phyloP scores from a whole-genome alignment of 2,329 filamentous ascomycete species.

The Thielaviopsis cerberus region DNA sequence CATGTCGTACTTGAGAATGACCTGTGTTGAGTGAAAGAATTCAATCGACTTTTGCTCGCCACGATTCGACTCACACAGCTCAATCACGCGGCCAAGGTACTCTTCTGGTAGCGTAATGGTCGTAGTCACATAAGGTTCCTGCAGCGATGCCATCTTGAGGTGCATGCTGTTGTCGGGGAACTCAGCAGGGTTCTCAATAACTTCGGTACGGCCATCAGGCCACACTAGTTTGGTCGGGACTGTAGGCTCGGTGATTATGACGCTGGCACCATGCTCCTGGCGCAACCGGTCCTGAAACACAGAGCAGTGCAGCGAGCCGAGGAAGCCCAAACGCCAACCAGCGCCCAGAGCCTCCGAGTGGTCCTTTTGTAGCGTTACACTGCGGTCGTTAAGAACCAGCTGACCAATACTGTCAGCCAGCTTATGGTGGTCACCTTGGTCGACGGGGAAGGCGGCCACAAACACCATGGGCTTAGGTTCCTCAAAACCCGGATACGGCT shows the following conservation, averaged over 20 bases:
- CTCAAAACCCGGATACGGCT: slow-evolving; percentile 78
- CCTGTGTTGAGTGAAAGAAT: slow-evolving; percentile 81
- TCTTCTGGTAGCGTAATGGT: slow-evolving; percentile 87
- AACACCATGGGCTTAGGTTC: slow-evolving; percentile 99
- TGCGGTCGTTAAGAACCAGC: slow-evolving; percentile 83
- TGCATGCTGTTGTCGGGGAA: slow-evolving; percentile 41
- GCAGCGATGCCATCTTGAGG: slow-evolving; percentile 26
- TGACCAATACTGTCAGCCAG: slow-evolving; percentile 89
- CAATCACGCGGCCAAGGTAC: slow-evolving; percentile 84
- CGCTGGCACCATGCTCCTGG: slow-evolving; percentile 82
- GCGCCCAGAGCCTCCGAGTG: slow-evolving; percentile 83
- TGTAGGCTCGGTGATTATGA: slow-evolving; percentile 91
- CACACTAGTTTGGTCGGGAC: slow-evolving; percentile 79
- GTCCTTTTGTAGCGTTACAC: slow-evolving; percentile 84
- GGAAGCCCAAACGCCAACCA: slow-evolving; percentile 82
- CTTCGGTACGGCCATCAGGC: slow-evolving; percentile 17
- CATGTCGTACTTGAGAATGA: slow-evolving; percentile 83
- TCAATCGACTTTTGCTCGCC: slow-evolving; percentile 74
- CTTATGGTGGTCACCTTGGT: slow-evolving; percentile 70
- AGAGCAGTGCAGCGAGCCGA: slow-evolving; percentile 96
- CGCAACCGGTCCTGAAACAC: slow-evolving; percentile 91
- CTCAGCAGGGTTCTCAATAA: slow-evolving; percentile 70
- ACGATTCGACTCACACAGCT: slow-evolving; percentile 77
- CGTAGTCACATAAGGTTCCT: slow-evolving; percentile 46
- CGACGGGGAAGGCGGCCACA: slow-evolving; percentile 85